phyloP scores from a whole-genome alignment of 169 alveolate genomes.

The Eimeria zaria region DNA sequence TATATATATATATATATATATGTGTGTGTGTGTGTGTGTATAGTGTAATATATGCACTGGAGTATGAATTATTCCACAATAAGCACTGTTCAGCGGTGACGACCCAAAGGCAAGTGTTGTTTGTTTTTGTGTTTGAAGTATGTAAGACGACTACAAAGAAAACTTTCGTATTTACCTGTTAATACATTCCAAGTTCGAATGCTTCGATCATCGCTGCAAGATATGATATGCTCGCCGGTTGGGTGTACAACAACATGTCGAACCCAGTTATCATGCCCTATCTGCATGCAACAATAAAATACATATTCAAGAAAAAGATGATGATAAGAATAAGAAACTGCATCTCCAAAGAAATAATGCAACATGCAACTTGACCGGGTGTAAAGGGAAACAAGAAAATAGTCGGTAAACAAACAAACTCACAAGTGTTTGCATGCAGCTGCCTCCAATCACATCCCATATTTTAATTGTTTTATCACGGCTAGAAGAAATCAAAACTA shows the following conservation, averaged over 20 bases:
- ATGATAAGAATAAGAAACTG: background rate
- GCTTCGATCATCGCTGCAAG: constrained; percentile 68
- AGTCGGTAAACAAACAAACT: too few species aligned
- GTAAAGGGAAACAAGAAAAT: too few species aligned
- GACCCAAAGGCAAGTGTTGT: too few species aligned
- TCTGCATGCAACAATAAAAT: constrained; percentile 11
- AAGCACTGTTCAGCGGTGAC: too few species aligned
- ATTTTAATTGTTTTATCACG: constrained; percentile 50
- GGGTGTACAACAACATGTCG: constrained; percentile 74
- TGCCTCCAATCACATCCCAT: constrained; percentile 67
- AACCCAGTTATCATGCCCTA: constrained; percentile 77
- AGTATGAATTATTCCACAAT: too few species aligned
- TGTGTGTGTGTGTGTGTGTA: too few species aligned
- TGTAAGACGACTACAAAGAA: too few species aligned
- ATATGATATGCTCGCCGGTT: constrained; percentile 53
- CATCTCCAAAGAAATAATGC: too few species aligned
- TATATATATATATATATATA: too few species aligned
- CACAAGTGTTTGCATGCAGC: constrained; percentile 43
- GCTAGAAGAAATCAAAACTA: constrained; percentile 46
- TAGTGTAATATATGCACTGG: too few species aligned
- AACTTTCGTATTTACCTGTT: constrained; percentile 68
- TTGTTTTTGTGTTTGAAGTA: too few species aligned
- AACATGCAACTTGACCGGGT: too few species aligned
- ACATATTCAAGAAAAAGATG: background rate
- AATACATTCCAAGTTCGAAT: constrained; percentile 55